Conservation (phyloP, 345 rosid genomes). For the Salix dunnii region DNA sequence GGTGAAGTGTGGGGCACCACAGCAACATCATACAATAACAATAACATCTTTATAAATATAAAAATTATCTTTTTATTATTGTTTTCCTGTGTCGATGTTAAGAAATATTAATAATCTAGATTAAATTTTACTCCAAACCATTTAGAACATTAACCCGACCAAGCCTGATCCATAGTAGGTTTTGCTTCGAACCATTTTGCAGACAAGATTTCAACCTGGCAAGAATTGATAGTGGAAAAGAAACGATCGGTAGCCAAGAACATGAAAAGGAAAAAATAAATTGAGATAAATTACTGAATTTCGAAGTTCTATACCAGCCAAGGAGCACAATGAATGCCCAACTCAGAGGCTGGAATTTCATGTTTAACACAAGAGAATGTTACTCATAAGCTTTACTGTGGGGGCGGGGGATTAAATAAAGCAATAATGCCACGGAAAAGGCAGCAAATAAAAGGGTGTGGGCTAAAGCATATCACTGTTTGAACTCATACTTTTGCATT, state of each 20-base stretch:
- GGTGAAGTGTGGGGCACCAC: too few relatives aligned
- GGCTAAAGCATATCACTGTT: background rate
- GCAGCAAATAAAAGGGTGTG: background rate
- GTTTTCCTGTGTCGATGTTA: too few relatives aligned
- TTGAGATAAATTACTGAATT: constrained; percentile 20
- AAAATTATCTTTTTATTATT: too few relatives aligned
- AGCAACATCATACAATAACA: too few relatives aligned
- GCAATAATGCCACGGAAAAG: constrained; percentile 10
- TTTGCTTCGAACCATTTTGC: too few relatives aligned
- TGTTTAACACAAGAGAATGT: constrained; percentile 12
- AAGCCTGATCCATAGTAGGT: too few relatives aligned
- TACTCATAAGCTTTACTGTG: constrained; percentile 1
- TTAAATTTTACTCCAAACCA: too few relatives aligned
- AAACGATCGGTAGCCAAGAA: background rate
- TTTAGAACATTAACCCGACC: too few relatives aligned
- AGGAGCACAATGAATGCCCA: constrained; percentile 17
- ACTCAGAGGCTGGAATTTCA: constrained; percentile 18
- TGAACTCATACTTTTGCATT: constrained; percentile 47
- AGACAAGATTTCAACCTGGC: background rate
- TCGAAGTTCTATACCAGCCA: constrained; percentile 17
- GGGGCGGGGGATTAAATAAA: background rate
- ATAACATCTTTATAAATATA: too few relatives aligned
- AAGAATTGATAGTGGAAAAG: background rate
- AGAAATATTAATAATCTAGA: too few relatives aligned
- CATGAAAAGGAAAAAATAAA: background rate